These are phyloP conservation scores for Gracilaria vermiculophylla DNA, from an alignment of 23 red algal species.

Conservation along the genomic window DNA sequence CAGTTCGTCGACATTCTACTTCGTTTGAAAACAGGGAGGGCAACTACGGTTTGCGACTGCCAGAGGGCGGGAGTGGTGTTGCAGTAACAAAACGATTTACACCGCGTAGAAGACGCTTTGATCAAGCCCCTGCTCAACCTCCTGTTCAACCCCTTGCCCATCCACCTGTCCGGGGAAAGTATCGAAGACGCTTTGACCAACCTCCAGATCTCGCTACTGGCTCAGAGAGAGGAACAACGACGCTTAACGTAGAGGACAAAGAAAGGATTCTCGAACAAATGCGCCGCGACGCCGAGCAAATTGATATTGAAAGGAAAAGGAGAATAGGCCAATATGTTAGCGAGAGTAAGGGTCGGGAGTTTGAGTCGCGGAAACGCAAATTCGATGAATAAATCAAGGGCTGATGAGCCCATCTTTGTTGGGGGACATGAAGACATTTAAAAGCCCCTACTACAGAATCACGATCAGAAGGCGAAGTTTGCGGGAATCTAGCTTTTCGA, in stretches of 20 bases:
- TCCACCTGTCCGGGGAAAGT: not conserved
- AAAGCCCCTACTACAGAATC: too few relatives aligned
- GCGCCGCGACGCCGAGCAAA: not conserved
- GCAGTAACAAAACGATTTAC: not conserved
- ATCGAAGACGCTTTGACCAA: constrained; percentile 3
- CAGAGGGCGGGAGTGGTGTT: not conserved
- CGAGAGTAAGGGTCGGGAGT: not conserved
- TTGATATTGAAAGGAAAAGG: not conserved
- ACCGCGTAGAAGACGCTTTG: constrained; percentile 15
- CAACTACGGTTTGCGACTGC: constrained; percentile 2
- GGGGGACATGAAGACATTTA: not conserved
- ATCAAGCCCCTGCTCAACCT: not conserved
- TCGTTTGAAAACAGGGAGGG: not conserved
- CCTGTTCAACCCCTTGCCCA: not conserved
- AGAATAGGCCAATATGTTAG: not conserved
- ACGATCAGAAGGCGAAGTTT: too few relatives aligned
- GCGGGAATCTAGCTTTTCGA: too few relatives aligned
- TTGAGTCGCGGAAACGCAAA: not conserved
- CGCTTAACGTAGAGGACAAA: not conserved
- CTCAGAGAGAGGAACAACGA: not conserved
- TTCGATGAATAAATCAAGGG: not conserved
- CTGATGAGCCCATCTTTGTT: not conserved
- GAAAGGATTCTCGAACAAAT: not conserved
- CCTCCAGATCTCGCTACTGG: not conserved
- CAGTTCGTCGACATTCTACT: not conserved